Conservation (phyloP, 2,329 filamentous ascomycete species). For the Ploettnerulaceae sp. region DNA sequence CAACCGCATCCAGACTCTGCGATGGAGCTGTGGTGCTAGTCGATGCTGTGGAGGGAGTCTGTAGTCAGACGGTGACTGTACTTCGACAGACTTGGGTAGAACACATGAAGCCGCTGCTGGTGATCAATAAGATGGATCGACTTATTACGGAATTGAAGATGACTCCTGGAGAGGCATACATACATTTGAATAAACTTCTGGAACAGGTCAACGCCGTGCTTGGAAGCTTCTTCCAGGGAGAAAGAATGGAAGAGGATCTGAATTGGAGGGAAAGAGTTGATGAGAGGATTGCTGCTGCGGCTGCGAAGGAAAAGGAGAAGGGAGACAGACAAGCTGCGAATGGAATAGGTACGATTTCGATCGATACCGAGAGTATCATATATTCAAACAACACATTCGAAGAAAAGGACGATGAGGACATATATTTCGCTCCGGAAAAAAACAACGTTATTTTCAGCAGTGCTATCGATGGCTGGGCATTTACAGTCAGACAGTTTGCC, state of each 20-base stretch:
- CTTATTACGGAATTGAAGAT: conserved; percentile 92
- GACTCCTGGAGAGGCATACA: conserved; percentile 83
- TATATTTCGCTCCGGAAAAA: conserved; percentile 96
- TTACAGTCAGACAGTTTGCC: conserved; percentile 92
- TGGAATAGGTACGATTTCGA: conserved; percentile 31
- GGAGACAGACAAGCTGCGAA: conserved; percentile 32
- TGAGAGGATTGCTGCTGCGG: conserved; percentile 69
- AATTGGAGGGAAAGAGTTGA: conserved; percentile 94
- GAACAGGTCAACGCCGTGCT: conserved; percentile 97
- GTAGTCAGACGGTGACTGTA: conserved; percentile 97
- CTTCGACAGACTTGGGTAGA: conserved; percentile 93
- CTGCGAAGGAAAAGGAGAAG: conserved; percentile 53
- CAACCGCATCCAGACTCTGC: conserved; percentile 87
- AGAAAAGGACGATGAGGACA: conserved; percentile 90
- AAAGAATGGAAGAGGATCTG: conserved; percentile 96
- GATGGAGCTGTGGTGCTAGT: conserved; percentile 93
- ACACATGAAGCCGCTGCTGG: conserved; percentile 87
- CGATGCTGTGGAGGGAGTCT: conserved; percentile 95
- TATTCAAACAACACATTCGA: conserved; percentile 68
- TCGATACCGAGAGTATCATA: conserved; percentile 47
- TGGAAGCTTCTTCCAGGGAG: conserved; percentile 95
- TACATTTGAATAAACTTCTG: conserved; percentile 80
- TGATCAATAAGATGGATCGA: conserved; percentile 98
- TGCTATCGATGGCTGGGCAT: conserved; percentile 98
- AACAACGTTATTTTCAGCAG: conserved; percentile 99